Evolutionary conservation across 163 green algal genomes (phyloP), one percentile per base, ranked within the genome.

Genomic region (Scenedesmus sp.): DNA sequence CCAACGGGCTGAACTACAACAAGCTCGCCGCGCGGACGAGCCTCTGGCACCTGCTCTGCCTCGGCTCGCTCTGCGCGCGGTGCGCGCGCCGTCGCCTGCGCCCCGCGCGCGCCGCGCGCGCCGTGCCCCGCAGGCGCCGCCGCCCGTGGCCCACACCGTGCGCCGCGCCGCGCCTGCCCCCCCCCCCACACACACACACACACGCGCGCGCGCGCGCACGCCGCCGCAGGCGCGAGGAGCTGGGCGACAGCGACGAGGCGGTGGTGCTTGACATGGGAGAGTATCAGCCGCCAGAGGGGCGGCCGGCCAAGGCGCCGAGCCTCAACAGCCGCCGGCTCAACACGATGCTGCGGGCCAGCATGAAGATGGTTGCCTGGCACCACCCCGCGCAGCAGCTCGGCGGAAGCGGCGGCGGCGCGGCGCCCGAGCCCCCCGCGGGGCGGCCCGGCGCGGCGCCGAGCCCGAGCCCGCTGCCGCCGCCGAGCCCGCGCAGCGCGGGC

Each of bases 261-360:
- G 48, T 89, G 6, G 70, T 91, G 28, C 70, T 91, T 15, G 86
- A 91, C 81, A 91, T 91, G 86, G 85, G 85, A 42, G 50, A 83
- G 60, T 90, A 90, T 69, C 60, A 54, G 45, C 33, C 65, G 48
- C 60, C 58, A 24, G n/a, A n/a, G n/a, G 24, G 22, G 0, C 70
- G 29, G 18, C 70, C 42, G 1, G 31, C 26, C 3, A 60, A 60
- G 26, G 56, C 31, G n/a, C 15, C 34, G 14, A 67, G 33, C n/a
- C 60, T 73, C 44, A 2, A n/a, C 7, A 6, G 39, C 39, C 14
- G 24, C 34, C 7, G 5, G 2, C 29, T n/a, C 2, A 45, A 64
- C 57, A 33, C n/a, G 2, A 24, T 33, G 57, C 57, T 64, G 57
- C 57, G 57, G 13, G 20, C 5, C 7, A 44, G 28, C 3, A 26